Conservation (phyloP, 495 filamentous ascomycete genomes). For the Saxophila tyrrhenica region DNA sequence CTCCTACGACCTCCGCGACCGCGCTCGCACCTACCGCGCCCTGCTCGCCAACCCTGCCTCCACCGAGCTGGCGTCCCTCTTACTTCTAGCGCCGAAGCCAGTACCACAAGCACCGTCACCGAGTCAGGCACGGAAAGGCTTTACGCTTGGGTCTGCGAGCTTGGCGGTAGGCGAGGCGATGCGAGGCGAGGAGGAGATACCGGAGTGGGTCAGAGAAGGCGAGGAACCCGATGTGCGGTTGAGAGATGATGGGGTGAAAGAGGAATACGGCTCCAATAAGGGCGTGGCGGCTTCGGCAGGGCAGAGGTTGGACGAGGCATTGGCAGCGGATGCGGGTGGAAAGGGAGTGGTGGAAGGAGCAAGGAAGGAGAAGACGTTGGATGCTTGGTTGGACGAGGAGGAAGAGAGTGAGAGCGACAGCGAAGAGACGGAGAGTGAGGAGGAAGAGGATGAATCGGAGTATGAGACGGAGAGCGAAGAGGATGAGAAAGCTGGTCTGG, state of each 20-base stretch:
- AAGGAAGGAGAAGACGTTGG: constrained; percentile 56
- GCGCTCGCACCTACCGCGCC: constrained; percentile 73
- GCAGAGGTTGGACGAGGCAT: constrained; percentile 51
- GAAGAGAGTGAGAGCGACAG: constrained; percentile 38
- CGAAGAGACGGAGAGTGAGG: constrained; percentile 32
- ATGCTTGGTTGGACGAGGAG: constrained; percentile 79
- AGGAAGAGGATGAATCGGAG: constrained; percentile 44
- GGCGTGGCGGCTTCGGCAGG: constrained; percentile 46
- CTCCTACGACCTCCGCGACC: constrained; percentile 89
- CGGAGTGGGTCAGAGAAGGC: constrained; percentile 73
- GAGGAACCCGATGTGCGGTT: constrained; percentile 66
- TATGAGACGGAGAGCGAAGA: constrained; percentile 34
- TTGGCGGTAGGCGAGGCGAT: constrained; percentile 69
- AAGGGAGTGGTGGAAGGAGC: constrained; percentile 26
- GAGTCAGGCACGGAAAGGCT: constrained; percentile 63
- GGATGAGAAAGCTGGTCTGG: constrained; percentile 36
- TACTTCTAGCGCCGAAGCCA: constrained; percentile 88
- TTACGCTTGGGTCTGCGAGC: constrained; percentile 69
- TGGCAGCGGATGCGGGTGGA: constrained; percentile 2
- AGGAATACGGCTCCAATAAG: constrained; percentile 13
- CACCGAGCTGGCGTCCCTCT: constrained; percentile 76
- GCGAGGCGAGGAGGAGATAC: constrained; percentile 60
- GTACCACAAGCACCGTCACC: constrained; percentile 79
- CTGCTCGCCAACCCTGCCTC: constrained; percentile 61
- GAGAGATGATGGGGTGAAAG: constrained; percentile 41